Conservation (phyloP, 768 basidiomycete genomes). For the Cubamyces sp. region DNA sequence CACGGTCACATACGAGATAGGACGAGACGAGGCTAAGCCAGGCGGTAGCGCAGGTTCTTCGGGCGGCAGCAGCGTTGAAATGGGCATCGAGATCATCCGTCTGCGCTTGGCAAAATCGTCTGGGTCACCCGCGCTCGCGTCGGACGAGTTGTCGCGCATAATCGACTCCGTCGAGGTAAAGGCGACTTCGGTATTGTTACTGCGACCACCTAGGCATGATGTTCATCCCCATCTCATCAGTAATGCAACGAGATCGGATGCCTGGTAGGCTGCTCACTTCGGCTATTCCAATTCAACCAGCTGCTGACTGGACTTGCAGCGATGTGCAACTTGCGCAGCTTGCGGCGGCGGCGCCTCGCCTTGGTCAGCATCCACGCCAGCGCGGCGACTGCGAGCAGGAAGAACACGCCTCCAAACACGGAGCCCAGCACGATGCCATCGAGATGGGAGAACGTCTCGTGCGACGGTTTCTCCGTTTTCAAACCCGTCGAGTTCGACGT, state of each 20-base stretch:
- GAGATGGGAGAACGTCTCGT: not conserved
- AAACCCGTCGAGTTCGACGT: not conserved
- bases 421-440: slow-evolving; percentile 23
- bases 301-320: slow-evolving; percentile 24
- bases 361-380: slow-evolving; percentile 13
- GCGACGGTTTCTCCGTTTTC: not conserved
- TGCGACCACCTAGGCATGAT: not conserved
- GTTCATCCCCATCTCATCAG: too few relatives aligned
- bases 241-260: too few relatives aligned
- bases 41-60: slow-evolving; percentile 5
- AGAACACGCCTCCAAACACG: slow-evolving; percentile 19
- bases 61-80: not conserved
- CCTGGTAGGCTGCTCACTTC: slow-evolving; percentile 9
- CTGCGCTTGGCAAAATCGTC: not conserved
- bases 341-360: slow-evolving; percentile 10
- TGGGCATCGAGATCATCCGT: slow-evolving; percentile 6
- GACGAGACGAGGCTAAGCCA: not conserved
- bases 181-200: slow-evolving; percentile 7
- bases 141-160: slow-evolving; percentile 31
- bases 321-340: slow-evolving; percentile 10
- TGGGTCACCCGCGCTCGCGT: slow-evolving; percentile 16
- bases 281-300: slow-evolving; percentile 25
- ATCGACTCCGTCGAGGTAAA: slow-evolving; percentile 33
- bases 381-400: slow-evolving; percentile 13
- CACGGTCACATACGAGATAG: not conserved